These are phyloP conservation scores for Mucor lusitanicus DNA, from an alignment of 371 early-diverging fungal genomes.

Conservation along the genomic window DNA sequence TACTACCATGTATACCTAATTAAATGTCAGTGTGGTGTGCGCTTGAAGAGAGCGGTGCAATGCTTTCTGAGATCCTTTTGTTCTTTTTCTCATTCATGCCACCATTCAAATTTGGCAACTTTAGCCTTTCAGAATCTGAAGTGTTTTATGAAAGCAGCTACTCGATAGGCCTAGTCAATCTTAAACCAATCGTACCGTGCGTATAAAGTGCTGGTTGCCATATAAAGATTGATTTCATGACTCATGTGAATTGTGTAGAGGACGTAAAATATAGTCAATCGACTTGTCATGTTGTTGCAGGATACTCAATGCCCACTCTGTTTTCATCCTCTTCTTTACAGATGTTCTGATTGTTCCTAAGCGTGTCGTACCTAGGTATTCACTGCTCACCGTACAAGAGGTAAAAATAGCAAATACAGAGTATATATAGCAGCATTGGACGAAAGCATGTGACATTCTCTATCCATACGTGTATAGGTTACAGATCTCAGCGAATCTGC, in stretches of 20 bases:
- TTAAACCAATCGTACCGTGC: constrained; percentile 80
- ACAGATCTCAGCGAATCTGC: constrained; percentile 4
- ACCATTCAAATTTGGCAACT: constrained; percentile 1
- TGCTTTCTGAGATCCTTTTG: neutral
- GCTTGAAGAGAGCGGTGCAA: too few relatives aligned
- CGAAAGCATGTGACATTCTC: constrained; percentile 3
- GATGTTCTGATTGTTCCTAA: constrained; percentile 13
- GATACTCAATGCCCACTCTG: neutral
- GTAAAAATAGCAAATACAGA: constrained; percentile 2
- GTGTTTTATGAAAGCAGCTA: constrained; percentile 71
- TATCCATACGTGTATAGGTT: neutral
- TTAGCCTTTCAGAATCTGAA: constrained; percentile 24
- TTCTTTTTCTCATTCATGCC: neutral
- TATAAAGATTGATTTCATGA: neutral
- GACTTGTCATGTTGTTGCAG: neutral
- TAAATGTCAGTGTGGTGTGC: too few relatives aligned
- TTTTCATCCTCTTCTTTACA: neutral
- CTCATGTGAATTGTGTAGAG: neutral
- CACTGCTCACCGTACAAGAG: neutral
- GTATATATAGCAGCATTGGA: neutral
- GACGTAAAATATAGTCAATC: constrained; percentile 2
- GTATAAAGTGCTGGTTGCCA: constrained; percentile 10
- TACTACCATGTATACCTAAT: neutral
- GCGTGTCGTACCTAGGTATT: constrained; percentile 6
- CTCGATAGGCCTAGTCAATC: constrained; percentile 80